Evolutionary conservation across 805 yeast species (phyloP).

Genomic region (Kuraishia borneana): DNA sequence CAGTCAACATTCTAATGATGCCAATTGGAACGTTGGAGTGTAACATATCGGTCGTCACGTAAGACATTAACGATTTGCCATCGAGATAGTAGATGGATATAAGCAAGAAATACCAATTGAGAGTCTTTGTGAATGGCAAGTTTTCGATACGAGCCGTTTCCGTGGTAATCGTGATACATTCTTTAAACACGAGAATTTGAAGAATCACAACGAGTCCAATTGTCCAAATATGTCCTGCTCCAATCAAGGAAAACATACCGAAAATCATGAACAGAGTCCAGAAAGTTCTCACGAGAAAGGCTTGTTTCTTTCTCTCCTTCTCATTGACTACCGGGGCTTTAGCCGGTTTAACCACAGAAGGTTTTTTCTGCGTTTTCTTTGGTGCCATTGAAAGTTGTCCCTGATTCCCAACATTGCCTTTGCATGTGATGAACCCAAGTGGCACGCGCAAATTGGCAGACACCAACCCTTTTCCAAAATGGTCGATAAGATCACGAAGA

Average conservation of each 20-base stretch:
- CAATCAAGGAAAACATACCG: slow-evolving; percentile 56
- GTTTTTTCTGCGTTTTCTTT: slow-evolving; percentile 38
- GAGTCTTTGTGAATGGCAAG: slow-evolving; percentile 69
- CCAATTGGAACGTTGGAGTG: slow-evolving; percentile 9
- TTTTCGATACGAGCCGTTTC: slow-evolving; percentile 71
- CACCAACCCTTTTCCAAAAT: not conserved
- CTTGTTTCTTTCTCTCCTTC: slow-evolving; percentile 60
- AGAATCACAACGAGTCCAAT: slow-evolving; percentile 59
- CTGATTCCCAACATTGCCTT: too few relatives aligned
- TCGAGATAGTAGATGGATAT: slow-evolving; percentile 86
- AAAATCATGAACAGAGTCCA: slow-evolving; percentile 92
- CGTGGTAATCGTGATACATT: slow-evolving; percentile 77
- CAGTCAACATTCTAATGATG: slow-evolving; percentile 16
- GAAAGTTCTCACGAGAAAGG: slow-evolving; percentile 75
- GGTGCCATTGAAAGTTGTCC: slow-evolving; percentile 63
- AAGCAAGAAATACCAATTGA: slow-evolving; percentile 86
- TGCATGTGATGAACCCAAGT: too few relatives aligned
- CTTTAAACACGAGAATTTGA: slow-evolving; percentile 81
- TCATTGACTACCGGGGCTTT: slow-evolving; percentile 24
- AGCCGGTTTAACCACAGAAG: slow-evolving; percentile 24
- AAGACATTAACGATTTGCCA: slow-evolving; percentile 69
- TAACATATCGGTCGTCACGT: slow-evolving; percentile 28
- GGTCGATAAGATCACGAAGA: too few relatives aligned
- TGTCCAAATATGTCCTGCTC: slow-evolving; percentile 79
- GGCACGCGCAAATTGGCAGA: not conserved